Percentiles rank a stretch among this genome's conserved stretches.
Evolutionary conservation across 441 rosid genomes (phyloP).

Genomic region (Rhodomyrtus psidioides): DNA sequence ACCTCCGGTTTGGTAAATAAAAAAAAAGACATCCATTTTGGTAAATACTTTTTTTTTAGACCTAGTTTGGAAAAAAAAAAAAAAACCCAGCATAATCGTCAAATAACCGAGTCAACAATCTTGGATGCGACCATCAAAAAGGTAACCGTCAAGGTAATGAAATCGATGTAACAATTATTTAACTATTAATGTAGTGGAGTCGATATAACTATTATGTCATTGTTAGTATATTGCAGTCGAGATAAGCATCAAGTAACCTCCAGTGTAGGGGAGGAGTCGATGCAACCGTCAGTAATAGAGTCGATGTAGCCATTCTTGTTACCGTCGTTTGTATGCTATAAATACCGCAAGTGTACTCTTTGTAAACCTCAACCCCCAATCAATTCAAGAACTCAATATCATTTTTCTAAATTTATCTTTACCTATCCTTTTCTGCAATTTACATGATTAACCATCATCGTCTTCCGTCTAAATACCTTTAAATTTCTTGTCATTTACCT

Average conservation of each 20-base stretch:
- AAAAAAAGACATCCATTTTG: too few relatives aligned
- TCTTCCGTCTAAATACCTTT: background rate
- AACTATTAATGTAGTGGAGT: background rate
- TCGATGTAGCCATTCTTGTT: background rate
- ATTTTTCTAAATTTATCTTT: background rate
- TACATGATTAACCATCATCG: background rate
- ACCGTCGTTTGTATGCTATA: background rate
- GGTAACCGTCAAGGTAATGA: background rate
- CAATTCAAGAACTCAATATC: background rate
- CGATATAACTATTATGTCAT: too few relatives aligned
- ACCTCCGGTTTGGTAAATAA: too few relatives aligned
- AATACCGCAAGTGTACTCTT: background rate
- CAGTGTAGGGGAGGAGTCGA: background rate
- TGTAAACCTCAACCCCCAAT: background rate
- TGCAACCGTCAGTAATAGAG: background rate
- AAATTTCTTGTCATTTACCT: background rate
- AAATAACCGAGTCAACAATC: background rate
- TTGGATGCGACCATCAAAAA: background rate
- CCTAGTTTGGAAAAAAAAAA: too few relatives aligned
- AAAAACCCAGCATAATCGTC: too few relatives aligned
- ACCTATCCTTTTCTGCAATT: background rate
- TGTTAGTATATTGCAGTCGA: too few relatives aligned
- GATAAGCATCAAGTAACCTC: too few relatives aligned
- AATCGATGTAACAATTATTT: too few relatives aligned
- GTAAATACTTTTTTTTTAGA: too few relatives aligned